A percentile compares a stretch with the other conserved stretches of the same genome.
These are phyloP conservation scores for Eucalyptus polybractea DNA, from an alignment of 345 rosid genomes.

Conservation along the genomic window DNA sequence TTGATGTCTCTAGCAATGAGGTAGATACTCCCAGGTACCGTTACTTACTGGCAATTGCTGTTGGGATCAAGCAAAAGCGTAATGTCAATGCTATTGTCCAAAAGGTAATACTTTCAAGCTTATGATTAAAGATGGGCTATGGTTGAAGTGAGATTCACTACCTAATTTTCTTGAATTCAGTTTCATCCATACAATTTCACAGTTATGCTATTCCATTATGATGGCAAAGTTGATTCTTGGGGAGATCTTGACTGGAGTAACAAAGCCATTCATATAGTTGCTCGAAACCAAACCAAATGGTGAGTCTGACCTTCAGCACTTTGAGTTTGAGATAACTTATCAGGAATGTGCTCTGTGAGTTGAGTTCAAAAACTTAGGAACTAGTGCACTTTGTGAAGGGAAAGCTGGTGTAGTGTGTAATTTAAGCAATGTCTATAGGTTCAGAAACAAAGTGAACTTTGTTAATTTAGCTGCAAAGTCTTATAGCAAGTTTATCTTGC, in stretches of 20 bases:
- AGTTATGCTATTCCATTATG: conserved; percentile 84
- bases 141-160: neutral
- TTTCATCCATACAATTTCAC: conserved; percentile 89
- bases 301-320: neutral
- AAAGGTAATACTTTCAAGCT: conserved; percentile 39
- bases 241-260: conserved; percentile 73
- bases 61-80: conserved; percentile 78
- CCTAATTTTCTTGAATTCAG: conserved; percentile 53
- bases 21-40: conserved; percentile 18
- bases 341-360: neutral
- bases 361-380: neutral
- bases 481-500: neutral
- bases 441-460: neutral
- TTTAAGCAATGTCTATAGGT: neutral
- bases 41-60: conserved; percentile 80
- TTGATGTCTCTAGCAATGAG: conserved; percentile 9
- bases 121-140: neutral
- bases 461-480: neutral
- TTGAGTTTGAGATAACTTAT: neutral
- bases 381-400: neutral
- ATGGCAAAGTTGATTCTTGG: conserved; percentile 81
- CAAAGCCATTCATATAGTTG: conserved; percentile 76
- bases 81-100: conserved; percentile 57
- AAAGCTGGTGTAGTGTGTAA: neutral
- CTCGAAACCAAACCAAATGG: conserved; percentile 97